phyloP scores from a whole-genome alignment of 345 rosid species.

The Trapa incisa region DNA sequence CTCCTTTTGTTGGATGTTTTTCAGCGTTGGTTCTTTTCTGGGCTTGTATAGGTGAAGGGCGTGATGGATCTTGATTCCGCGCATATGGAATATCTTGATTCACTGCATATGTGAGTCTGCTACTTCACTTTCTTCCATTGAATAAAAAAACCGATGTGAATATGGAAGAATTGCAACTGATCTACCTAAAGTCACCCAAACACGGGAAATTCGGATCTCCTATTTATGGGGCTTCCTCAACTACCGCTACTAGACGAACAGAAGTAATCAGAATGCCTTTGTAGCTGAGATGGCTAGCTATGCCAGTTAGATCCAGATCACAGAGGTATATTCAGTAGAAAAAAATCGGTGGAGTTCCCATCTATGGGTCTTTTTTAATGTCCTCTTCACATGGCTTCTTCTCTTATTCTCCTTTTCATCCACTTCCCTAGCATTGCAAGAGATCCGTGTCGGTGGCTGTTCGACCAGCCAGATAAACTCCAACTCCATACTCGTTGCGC shows the following conservation, averaged over 20 bases:
- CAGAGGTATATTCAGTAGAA: too few relatives aligned
- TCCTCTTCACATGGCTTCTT: too few relatives aligned
- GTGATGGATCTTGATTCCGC: constrained; percentile 85
- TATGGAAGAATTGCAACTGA: constrained; percentile 57
- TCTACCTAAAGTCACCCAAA: constrained; percentile 59
- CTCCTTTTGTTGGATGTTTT: not conserved
- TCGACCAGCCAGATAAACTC: too few relatives aligned
- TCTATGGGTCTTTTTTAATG: too few relatives aligned
- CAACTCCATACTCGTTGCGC: too few relatives aligned
- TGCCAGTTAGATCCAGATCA: too few relatives aligned
- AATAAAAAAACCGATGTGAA: constrained; percentile 45
- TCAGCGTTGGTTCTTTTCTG: not conserved
- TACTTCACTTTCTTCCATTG: not conserved
- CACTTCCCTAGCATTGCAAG: too few relatives aligned
- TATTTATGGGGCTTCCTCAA: constrained; percentile 70
- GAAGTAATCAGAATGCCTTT: constrained; percentile 18
- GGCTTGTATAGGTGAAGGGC: constrained; percentile 61
- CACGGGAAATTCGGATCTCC: constrained; percentile 63
- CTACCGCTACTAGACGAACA: constrained; percentile 43
- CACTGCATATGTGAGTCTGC: constrained; percentile 65
- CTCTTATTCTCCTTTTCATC: too few relatives aligned
- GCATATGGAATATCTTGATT: constrained; percentile 81
- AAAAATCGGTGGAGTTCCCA: too few relatives aligned
- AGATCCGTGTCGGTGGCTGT: too few relatives aligned
- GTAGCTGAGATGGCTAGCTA: too few relatives aligned